phyloP scores from a whole-genome alignment of 1,284 basidiomycete species.

The Trichosporon asahii region DNA sequence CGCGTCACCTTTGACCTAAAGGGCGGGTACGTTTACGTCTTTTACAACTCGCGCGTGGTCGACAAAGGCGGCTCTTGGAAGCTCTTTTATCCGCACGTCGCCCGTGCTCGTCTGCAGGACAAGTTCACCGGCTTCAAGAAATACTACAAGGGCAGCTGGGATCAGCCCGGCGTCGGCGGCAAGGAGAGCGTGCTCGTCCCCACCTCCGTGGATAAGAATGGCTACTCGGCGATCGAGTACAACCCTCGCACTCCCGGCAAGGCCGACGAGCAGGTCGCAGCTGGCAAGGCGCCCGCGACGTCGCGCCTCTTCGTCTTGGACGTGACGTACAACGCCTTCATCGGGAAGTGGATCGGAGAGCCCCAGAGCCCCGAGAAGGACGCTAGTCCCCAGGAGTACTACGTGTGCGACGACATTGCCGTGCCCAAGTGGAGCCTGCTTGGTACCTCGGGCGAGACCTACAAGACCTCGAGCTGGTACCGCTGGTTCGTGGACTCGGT shows the following conservation, averaged over 20 bases:
- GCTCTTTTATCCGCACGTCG: slow-evolving; percentile 17
- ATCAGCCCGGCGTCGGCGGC: slow-evolving; percentile 18
- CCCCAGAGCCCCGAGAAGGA: slow-evolving; percentile 15
- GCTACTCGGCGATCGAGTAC: slow-evolving; percentile 18
- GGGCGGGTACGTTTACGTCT: slow-evolving; percentile 21
- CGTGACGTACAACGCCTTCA: slow-evolving; percentile 20
- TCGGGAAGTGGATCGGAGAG: slow-evolving; percentile 21
- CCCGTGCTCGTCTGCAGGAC: slow-evolving; percentile 14
- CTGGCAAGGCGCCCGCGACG: slow-evolving; percentile 7
- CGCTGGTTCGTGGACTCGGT: slow-evolving; percentile 19
- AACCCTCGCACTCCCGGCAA: slow-evolving; percentile 8
- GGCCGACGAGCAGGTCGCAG: slow-evolving; percentile 6
- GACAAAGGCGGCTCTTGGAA: slow-evolving; percentile 18
- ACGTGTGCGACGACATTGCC: slow-evolving; percentile 15
- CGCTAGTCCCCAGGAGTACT: slow-evolving; percentile 15
- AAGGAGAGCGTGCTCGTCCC: slow-evolving; percentile 18
- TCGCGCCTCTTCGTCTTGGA: slow-evolving; percentile 21
- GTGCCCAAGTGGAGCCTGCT: slow-evolving; percentile 17
- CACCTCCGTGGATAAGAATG: not conserved
- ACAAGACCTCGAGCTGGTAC: slow-evolving; percentile 18
- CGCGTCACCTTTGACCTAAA: slow-evolving; percentile 13
- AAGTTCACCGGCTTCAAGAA: slow-evolving; percentile 19
- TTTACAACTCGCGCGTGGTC: slow-evolving; percentile 19
- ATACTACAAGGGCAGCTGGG: slow-evolving; percentile 18
- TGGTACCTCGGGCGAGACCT: slow-evolving; percentile 19